Evolutionary conservation across 306 rosid genomes (phyloP).

Genomic region (Vigna unguiculata): DNA sequence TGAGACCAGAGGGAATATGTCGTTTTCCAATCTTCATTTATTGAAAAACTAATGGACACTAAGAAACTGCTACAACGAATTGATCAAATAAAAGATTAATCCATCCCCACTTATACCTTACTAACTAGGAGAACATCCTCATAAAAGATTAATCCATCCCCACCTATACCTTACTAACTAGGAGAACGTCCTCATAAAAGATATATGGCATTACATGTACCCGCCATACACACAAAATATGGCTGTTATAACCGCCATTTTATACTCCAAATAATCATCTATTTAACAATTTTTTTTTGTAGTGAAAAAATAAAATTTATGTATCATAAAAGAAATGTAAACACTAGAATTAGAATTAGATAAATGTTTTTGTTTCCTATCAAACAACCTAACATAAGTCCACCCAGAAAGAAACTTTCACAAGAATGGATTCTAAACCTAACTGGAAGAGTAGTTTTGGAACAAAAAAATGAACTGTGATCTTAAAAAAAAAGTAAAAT

Average conservation of each 20-base stretch:
- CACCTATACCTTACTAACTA: too few species aligned
- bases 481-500: background rate
- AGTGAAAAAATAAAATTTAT: too few species aligned
- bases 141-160: too few species aligned
- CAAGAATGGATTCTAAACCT: background rate
- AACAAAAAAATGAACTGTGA: background rate
- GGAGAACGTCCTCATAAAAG: too few species aligned
- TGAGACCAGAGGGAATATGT: conserved; percentile 18
- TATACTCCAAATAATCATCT: too few species aligned
- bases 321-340: too few species aligned
- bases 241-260: too few species aligned
- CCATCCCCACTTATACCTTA: conserved; percentile 7
- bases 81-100: conserved; percentile 5
- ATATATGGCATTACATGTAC: too few species aligned
- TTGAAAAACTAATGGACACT: conserved; percentile 34
- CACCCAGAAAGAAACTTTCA: background rate
- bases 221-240: too few species aligned
- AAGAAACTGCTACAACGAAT: conserved; percentile 44
- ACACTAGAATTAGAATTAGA: background rate
- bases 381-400: background rate
- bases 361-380: background rate
- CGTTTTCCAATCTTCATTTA: conserved; percentile 11
- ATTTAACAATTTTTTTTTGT: too few species aligned
- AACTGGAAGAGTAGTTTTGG: background rate
- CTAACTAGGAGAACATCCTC: too few species aligned